Base-by-base conservation (phyloP, 805 yeast species). In the Saturnispora diversa region DNA sequence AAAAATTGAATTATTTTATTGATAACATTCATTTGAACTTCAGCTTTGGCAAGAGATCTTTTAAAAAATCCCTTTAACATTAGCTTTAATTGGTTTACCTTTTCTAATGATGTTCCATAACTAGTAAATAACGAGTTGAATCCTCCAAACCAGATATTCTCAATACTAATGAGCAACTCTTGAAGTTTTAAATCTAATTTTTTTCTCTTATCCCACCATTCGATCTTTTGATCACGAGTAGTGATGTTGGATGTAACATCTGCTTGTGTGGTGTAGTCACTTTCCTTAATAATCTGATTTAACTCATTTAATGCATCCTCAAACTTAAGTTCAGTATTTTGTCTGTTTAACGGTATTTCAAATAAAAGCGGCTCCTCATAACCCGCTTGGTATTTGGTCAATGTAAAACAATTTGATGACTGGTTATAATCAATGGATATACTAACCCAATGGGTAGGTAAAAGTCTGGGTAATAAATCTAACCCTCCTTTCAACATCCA, bases 181-280 rank as follows among this genome's bases (percentile, higher is more conserved):
- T 69, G 56, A 39, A 90, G 53, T 35, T 69, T 58, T 8, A 63
- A 55, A 56, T 90, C 96, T 13, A 87, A 62, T 0, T 58, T 60
- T 41, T 73, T 74, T 36, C 97, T 63, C 22, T 64, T 62, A 30
- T 68, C 67, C 95, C 97, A 92, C 96, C 97, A 90, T 6, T 62
- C 47, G 34, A 68, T 70, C 37, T 86, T 66, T 23, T 78, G 81
- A 31, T 76, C 80, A 33, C 70, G 67, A 0, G 85, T 69, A 3
- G 54, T 63, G 2, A 83, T 73, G 1, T 51, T 53, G 0, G 74
- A 63, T 0, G 86, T 77, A 1, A 72, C 66, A 25, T 70, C 74
- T 1, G 59, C 44, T 16, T 72, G 68, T 0, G 90, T 80, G 0
- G 85, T 73, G 3, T 56, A 50, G 47, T 84, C 77, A 54, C 90